Base-by-base conservation (phyloP, 352 stramenopile species). In the Phytophthora fragariaefolia region DNA sequence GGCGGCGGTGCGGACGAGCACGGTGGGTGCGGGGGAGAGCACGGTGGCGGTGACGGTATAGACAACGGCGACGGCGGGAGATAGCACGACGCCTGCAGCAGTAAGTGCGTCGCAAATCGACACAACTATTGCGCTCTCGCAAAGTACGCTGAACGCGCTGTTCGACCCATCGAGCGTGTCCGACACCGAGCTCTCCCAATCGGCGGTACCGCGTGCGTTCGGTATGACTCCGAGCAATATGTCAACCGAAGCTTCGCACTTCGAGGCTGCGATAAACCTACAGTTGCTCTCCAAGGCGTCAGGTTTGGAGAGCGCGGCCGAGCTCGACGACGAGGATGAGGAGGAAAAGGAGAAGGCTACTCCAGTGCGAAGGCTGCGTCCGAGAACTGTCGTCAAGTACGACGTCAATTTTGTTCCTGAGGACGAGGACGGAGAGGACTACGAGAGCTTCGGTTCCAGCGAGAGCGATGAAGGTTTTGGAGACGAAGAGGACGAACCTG, bases 151-250 rank as follows among this genome's bases (percentile, higher is more conserved):
- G 8, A 50, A 65, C 20, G 18, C 12, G 6, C 9, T 71, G 32
- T 61, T 65, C 13, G 63, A 36, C 8, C 20, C 12, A 8, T 53
- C 45, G 1, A 58, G 38, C 24, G 40, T 42, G 5, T 59, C 56
- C 22, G 57, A 72, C 13, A 27, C 40, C 32, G 56, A 72, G 1
- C 57, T 64, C 24, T 72, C 57, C 0, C 57, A 72, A 34, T 34
- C 47, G 9, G 56, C 63, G 2, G 56, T 66, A 15, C 3, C 49
- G 18, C 17, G 42, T 5, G 43, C 63, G 10, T 71, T 66, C 10
- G 48, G 30, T 4, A 3, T 62, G n/a, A 54, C 63, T 0, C 40
- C 34, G 24, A 61, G 43, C n/a, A 38, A 58, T 7, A 34, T 67
- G 0, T 6, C 15, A 28, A n/a, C 36, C 13, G 18, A 43, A 34